Evolutionary conservation across 176 grass and related monocot species (phyloP).

Genomic region (Oryza australiensis): DNA sequence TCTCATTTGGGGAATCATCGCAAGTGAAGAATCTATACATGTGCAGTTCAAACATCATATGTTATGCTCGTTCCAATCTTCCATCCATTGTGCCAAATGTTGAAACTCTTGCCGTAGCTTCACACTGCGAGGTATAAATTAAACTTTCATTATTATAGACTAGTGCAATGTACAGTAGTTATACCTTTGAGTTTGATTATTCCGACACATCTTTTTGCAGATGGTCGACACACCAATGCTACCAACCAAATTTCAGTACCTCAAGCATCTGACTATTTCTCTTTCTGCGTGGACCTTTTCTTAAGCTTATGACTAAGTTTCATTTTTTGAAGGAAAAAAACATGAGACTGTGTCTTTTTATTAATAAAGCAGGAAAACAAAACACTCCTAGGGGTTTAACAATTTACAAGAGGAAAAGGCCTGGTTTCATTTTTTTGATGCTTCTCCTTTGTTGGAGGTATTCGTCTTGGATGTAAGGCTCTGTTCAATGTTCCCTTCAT

Average conservation of each 20-base stretch:
- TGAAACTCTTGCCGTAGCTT: conserved; percentile 2
- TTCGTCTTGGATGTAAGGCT: not conserved
- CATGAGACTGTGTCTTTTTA: no score
- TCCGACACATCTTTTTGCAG: not conserved
- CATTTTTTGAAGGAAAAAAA: not conserved
- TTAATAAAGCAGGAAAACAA: no score
- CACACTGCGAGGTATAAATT: not conserved
- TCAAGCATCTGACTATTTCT: not conserved
- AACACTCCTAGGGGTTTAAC: no score
- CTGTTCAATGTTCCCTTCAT: not conserved
- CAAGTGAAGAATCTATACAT: not conserved
- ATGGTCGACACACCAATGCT: not conserved
- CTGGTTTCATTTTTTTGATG: not conserved
- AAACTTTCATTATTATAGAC: not conserved
- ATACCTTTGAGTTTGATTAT: not conserved
- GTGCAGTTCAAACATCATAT: not conserved
- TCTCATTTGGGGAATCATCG: not conserved
- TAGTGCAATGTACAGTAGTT: not conserved
- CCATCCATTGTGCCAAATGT: not conserved
- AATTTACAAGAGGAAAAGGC: no score
- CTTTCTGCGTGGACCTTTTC: not conserved
- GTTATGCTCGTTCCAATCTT: not conserved
- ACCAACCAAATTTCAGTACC: not conserved
- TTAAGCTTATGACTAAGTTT: not conserved
- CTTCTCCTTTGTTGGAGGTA: not conserved